Percentiles rank a stretch among this genome's conserved stretches.
phyloP scores from a whole-genome alignment of 306 rosid species.

The Vigna unguiculata region DNA sequence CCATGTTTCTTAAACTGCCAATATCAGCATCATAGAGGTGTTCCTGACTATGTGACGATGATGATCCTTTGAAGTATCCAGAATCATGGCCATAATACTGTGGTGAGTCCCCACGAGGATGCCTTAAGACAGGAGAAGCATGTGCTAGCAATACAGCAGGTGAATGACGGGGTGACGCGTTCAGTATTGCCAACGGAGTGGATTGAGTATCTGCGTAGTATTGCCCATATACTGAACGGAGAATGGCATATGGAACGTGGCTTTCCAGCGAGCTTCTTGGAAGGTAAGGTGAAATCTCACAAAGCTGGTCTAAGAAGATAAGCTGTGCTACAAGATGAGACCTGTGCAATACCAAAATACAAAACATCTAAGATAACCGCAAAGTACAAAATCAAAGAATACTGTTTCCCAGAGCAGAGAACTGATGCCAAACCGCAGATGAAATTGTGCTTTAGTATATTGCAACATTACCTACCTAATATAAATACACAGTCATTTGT shows the following conservation, averaged over 20 bases:
- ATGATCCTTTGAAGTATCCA: slow-evolving; percentile 74
- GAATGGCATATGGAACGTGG: slow-evolving; percentile 86
- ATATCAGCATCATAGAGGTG: slow-evolving; percentile 61
- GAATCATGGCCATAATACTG: slow-evolving; percentile 69
- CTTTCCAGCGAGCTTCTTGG: slow-evolving; percentile 89
- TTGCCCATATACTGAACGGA: slow-evolving; percentile 90
- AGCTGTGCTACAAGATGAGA: slow-evolving; percentile 91
- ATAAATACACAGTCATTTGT: too few species aligned
- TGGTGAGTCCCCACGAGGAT: slow-evolving; percentile 78
- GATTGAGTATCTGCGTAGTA: slow-evolving; percentile 83
- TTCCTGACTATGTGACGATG: slow-evolving; percentile 70
- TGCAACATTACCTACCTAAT: slow-evolving; percentile 5
- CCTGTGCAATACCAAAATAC: slow-evolving; percentile 56
- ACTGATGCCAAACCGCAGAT: slow-evolving; percentile 1
- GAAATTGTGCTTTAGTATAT: slow-evolving; percentile 12
- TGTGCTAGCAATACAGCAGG: slow-evolving; percentile 75
- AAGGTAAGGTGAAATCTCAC: slow-evolving; percentile 90
- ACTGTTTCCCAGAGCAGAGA: slow-evolving; percentile 30
- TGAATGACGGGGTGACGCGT: slow-evolving; percentile 82
- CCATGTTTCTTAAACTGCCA: slow-evolving; percentile 61
- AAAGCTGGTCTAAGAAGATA: slow-evolving; percentile 94
- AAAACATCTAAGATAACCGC: slow-evolving; percentile 32
- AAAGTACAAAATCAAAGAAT: slow-evolving; percentile 22
- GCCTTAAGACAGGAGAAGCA: slow-evolving; percentile 76
- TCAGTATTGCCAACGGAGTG: slow-evolving; percentile 69